Percentiles rank a stretch among this genome's conserved stretches.
phyloP scores from a whole-genome alignment of 257 asterid species.

The Schizonepeta tenuifolia region DNA sequence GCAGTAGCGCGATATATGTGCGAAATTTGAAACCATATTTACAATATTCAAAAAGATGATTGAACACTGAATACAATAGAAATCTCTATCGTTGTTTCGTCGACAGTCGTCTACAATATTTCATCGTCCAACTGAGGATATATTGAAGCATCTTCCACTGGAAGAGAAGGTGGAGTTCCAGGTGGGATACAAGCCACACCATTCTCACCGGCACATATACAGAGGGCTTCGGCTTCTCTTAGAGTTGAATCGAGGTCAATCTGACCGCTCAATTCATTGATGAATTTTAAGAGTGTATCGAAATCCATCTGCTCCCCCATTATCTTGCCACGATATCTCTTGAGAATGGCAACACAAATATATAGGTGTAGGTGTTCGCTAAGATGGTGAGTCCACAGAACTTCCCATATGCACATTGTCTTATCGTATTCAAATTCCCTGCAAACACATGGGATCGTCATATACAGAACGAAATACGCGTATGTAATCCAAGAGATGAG shows the following conservation, averaged over 20 bases:
- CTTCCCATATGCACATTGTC: slow-evolving; percentile 92
- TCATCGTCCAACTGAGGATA: slow-evolving; percentile 84
- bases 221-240: slow-evolving; percentile 95
- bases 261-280: slow-evolving; percentile 87
- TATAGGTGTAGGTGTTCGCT: slow-evolving; percentile 95
- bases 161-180: slow-evolving; percentile 97
- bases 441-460: slow-evolving; percentile 30
- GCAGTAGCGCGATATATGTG: not conserved
- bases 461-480: not conserved
- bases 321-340: slow-evolving; percentile 71
- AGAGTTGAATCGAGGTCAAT: slow-evolving; percentile 79
- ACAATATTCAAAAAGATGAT: slow-evolving; percentile 22
- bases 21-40: slow-evolving; percentile 18
- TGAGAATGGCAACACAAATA: slow-evolving; percentile 82
- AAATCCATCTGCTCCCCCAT: slow-evolving; percentile 94
- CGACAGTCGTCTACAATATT: slow-evolving; percentile 44
- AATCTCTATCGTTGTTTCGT: not conserved
- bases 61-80: not conserved
- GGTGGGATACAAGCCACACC: slow-evolving; percentile 93
- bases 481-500: not conserved
- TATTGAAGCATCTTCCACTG: slow-evolving; percentile 63
- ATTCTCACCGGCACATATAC: slow-evolving; percentile 92
- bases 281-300: slow-evolving; percentile 90
- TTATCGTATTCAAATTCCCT: slow-evolving; percentile 92
- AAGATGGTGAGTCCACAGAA: slow-evolving; percentile 84